Evolutionary conservation across 176 grass and related monocot species (phyloP), one percentile per base, ranked within the genome.

Genomic region (Lolium rigidum): DNA sequence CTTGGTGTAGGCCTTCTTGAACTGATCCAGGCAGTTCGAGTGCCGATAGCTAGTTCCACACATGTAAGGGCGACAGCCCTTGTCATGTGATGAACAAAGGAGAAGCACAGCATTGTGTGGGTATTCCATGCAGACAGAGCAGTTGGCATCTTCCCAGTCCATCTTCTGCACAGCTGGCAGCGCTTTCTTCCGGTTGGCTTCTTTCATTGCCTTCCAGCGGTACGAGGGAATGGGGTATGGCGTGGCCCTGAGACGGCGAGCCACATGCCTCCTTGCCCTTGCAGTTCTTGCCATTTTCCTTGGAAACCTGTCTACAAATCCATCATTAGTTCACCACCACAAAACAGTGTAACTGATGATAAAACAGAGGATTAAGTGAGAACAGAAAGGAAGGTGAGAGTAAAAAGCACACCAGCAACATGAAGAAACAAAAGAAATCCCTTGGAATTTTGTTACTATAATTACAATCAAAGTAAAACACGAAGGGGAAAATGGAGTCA

Each of bases 81-180:
- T 94, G 76, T 99, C 94, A 80, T 99, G 92, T 10, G 97, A 99
- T n/a, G 97, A 96, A 77, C 97, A 98, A 10, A 98, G 90, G 22
- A 98, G 92, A n/a, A 98, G 90, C 64, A 98, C 96, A 62, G 93
- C 96, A 88, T 95, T 94, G 60, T 98, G 96, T 25, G 96, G 96
- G 61, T 86, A 95, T 61, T 98, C 96, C 96, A 98, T 95, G 83
- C 96, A 98, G 37, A 98, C 93, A 24, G 96, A 94, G 63, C 96
- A 98, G 46, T 92, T 98, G 44, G 91, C 96, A 88, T 98, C 90
- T 91, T 98, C 89, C 96, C 96, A 98, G 82, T 98, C 96, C 86
- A 89, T 93, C 56, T 94, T 95, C 81, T 85, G 87, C 51, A 61
- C 81, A 66, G 85, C 17, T 55, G 92, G 89, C 70, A 85, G 62